Conservation (phyloP, 352 stramenopile genomes). For the Thalassiosira mediterranea region DNA sequence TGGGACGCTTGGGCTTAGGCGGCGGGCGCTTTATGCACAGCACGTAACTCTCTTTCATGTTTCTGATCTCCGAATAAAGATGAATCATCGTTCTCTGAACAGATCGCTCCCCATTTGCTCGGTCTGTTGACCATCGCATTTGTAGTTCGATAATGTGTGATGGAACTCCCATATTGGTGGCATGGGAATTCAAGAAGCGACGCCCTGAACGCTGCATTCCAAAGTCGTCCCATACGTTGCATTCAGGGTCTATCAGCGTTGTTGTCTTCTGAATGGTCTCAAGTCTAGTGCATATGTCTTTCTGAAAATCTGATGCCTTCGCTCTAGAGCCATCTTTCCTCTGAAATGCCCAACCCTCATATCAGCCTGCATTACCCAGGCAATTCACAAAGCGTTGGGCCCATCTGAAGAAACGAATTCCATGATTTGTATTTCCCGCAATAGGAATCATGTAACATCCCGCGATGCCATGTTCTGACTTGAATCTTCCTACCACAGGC, state of each 20-base stretch:
- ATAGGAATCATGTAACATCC: slow-evolving; percentile 7
- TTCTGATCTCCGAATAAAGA: slow-evolving; percentile 11
- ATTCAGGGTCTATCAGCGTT: slow-evolving; percentile 12
- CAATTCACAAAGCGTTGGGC: neutral
- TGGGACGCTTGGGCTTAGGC: neutral
- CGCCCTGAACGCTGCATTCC: slow-evolving; percentile 11
- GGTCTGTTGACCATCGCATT: neutral
- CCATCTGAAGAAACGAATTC: slow-evolving; percentile 2
- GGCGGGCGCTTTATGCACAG: neutral
- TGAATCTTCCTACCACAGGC: slow-evolving; percentile 19
- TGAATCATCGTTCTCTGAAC: slow-evolving; percentile 7
- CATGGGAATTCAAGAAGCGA: slow-evolving; percentile 3
- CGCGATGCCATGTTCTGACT: neutral
- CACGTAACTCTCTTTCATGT: slow-evolving; percentile 21
- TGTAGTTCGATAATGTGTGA: neutral
- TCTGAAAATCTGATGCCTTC: neutral
- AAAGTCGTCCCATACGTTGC: slow-evolving; percentile 12
- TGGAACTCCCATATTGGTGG: neutral
- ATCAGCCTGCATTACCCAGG: neutral
- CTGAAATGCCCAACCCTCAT: neutral
- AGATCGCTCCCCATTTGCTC: neutral
- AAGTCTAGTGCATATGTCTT: slow-evolving; percentile 11
- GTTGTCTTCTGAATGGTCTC: slow-evolving; percentile 6
- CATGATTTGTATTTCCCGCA: neutral
- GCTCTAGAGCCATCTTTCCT: neutral